Evolutionary conservation across 2,329 filamentous ascomycete species (phyloP).

Genomic region (Graphilbum fragrans): DNA sequence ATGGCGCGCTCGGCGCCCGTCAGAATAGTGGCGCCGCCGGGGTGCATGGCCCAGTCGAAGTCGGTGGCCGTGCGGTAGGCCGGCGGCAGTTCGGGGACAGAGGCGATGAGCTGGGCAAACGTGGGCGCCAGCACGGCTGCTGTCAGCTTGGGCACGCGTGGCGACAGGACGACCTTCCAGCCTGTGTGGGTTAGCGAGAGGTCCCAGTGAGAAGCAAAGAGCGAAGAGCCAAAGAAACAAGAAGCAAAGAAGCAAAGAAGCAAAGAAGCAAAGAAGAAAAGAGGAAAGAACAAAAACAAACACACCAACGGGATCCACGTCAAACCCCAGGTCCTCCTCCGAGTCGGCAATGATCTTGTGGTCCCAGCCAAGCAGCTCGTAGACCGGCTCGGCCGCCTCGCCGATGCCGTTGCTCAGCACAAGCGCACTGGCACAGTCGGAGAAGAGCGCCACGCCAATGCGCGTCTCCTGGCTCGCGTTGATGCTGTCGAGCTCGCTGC

Average conservation of each 20-base stretch:
- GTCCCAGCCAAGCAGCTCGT: conserved; percentile 54
- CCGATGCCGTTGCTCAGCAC: conserved; percentile 54
- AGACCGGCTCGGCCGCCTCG: conserved; percentile 29
- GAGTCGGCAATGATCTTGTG: conserved; percentile 50
- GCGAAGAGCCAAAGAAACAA: no score
- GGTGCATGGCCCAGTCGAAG: conserved; percentile 65
- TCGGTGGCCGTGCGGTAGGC: conserved; percentile 35
- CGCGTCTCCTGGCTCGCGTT: conserved; percentile 45
- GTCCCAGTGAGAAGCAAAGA: neutral
- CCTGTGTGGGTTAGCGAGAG: conserved; percentile 20
- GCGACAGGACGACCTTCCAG: conserved; percentile 56
- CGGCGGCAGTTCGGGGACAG: conserved; percentile 28
- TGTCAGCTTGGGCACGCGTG: conserved; percentile 46
- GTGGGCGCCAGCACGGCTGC: conserved; percentile 36
- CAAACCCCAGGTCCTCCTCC: conserved; percentile 51
- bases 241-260: neutral
- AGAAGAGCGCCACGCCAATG: conserved; percentile 56
- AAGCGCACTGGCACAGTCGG: conserved; percentile 55
- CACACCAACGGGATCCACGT: conserved; percentile 48
- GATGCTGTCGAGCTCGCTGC: conserved; percentile 54
- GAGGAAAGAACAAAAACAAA: neutral
- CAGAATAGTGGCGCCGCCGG: conserved; percentile 55
- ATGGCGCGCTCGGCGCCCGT: conserved; percentile 48
- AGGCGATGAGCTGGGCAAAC: conserved; percentile 41
- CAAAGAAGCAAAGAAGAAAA: neutral